A percentile compares a stretch with the other conserved stretches of the same genome.
phyloP scores from a whole-genome alignment of 1,284 basidiomycete species.

The Acaromyces ingoldii region DNA sequence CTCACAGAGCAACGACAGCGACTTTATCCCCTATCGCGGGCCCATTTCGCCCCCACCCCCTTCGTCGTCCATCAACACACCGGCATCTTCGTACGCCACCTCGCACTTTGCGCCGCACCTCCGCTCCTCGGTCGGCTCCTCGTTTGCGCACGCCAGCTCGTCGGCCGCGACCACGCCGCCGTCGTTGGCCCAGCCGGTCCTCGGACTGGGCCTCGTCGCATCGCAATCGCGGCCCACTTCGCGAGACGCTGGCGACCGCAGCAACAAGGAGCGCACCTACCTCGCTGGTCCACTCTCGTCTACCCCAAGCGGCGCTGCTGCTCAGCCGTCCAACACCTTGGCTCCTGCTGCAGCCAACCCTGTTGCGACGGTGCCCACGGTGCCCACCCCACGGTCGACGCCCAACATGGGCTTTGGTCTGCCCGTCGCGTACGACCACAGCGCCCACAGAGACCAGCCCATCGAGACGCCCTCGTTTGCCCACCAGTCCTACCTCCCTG shows the following conservation, averaged over 20 bases:
- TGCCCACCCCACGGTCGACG: background rate
- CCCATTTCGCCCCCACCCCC: slow-evolving; percentile 5
- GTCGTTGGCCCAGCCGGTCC: background rate
- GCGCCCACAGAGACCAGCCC: background rate
- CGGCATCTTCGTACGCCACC: background rate
- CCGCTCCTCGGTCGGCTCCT: background rate
- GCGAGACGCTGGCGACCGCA: background rate
- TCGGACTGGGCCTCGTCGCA: background rate
- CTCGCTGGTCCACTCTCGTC: no score
- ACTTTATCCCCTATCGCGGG: slow-evolving; percentile 5
- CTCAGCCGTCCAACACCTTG: background rate
- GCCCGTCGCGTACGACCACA: slow-evolving; percentile 3
- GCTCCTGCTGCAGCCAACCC: background rate
- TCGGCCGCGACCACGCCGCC: background rate
- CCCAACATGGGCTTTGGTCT: background rate
- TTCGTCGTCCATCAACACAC: background rate
- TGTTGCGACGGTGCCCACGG: background rate
- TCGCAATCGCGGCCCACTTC: background rate
- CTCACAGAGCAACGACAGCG: background rate
- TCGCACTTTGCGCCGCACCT: background rate
- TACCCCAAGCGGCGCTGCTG: no score
- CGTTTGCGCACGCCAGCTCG: background rate
- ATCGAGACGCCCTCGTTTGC: background rate
- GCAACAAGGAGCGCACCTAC: background rate
- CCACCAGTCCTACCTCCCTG: background rate